phyloP scores from a whole-genome alignment of 352 stramenopile genomes.

The Pythium coloratum region DNA sequence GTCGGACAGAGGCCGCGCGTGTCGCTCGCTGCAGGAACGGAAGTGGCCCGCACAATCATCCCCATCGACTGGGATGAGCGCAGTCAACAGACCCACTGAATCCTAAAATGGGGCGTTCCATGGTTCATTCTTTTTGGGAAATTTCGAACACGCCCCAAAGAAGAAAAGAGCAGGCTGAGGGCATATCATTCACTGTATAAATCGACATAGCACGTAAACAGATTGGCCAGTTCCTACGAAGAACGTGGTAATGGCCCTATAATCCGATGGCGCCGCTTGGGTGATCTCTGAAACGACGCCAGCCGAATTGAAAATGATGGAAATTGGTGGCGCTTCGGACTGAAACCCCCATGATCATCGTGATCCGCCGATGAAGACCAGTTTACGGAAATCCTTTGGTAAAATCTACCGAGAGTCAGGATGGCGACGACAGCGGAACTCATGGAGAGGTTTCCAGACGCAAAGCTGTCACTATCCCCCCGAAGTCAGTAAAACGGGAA shows the following conservation, averaged over 20 bases:
- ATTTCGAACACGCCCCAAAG: neutral
- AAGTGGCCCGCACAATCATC: conserved; percentile 3
- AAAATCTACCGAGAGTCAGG: neutral
- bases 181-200: neutral
- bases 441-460: neutral
- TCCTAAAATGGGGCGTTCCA: neutral
- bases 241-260: neutral
- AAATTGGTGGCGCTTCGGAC: neutral
- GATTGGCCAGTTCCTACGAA: too few relatives aligned
- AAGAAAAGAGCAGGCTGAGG: neutral
- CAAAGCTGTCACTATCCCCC: too few relatives aligned
- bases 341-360: neutral
- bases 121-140: neutral
- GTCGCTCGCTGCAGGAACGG: neutral
- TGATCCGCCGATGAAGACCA: too few relatives aligned
- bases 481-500: neutral
- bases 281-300: neutral
- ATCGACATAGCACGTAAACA: neutral
- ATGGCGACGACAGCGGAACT: neutral
- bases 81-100: neutral
- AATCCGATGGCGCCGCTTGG: neutral
- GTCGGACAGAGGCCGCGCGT: too few relatives aligned
- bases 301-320: neutral
- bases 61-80: too few relatives aligned
- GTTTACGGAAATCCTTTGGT: too few relatives aligned